Evolutionary conservation across 2,329 filamentous ascomycete species (phyloP).

Genomic region (Biscogniauxia sp.): DNA sequence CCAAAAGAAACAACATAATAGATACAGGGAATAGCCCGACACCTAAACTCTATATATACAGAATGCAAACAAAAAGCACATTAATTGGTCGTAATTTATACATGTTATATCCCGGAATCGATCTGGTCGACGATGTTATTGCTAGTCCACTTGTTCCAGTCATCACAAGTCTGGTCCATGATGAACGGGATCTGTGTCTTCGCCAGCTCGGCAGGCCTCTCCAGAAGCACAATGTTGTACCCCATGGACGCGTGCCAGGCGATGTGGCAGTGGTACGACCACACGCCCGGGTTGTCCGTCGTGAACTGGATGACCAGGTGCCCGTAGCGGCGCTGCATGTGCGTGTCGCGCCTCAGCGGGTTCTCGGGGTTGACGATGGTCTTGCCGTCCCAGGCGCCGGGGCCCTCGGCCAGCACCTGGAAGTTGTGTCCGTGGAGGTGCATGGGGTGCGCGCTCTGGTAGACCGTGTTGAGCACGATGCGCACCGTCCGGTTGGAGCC

Average conservation of each 20-base stretch:
- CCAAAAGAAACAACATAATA: no score
- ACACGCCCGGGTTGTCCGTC: constrained; percentile 35
- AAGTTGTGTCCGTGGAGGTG: constrained; percentile 53
- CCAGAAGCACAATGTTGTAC: constrained; percentile 36
- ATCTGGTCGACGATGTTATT: constrained; percentile 7
- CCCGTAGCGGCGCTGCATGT: constrained; percentile 26
- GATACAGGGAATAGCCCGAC: no score
- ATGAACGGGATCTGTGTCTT: constrained; percentile 11
- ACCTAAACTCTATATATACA: no score
- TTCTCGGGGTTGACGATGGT: constrained; percentile 31
- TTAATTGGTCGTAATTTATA: no score
- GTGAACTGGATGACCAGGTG: constrained; percentile 32
- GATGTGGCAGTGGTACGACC: constrained; percentile 33
- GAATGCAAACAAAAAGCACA: no score
- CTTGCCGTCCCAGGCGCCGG: constrained; percentile 22
- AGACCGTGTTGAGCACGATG: constrained; percentile 28
- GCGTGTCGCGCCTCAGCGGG: constrained; percentile 38
- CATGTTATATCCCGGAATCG: not conserved
- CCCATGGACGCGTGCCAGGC: constrained; percentile 38
- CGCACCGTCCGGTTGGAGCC: constrained; percentile 26
- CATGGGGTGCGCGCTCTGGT: constrained; percentile 39
- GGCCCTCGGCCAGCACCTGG: constrained; percentile 38
- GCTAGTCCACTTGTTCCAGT: constrained; percentile 14
- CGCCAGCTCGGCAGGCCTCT: constrained; percentile 25
- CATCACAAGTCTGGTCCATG: constrained; percentile 15